These are phyloP conservation scores for Quillaja saponaria DNA, from an alignment of 306 rosid species.

Conservation along the genomic window DNA sequence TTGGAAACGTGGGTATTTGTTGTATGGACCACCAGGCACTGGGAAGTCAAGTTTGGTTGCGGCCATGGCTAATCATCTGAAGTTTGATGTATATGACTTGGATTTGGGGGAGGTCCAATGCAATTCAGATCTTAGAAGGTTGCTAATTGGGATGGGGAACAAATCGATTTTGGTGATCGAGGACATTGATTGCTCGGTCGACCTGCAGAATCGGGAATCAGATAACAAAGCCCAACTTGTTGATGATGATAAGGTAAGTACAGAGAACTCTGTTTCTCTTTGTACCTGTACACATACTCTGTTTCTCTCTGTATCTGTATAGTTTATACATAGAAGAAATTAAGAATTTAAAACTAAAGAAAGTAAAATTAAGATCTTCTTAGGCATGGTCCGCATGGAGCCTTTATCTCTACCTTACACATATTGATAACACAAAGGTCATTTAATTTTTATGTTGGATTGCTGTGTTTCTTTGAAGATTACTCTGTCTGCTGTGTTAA, in stretches of 20 bases:
- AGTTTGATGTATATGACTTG: conserved; percentile 54
- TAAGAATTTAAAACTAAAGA: too few species aligned
- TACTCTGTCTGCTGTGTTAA: conserved; percentile 51
- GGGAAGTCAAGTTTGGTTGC: conserved; percentile 63
- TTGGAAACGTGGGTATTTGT: conserved; percentile 59
- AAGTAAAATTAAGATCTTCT: too few species aligned
- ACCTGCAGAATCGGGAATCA: conserved; percentile 44
- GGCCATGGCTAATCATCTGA: conserved; percentile 61
- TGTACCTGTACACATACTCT: too few species aligned
- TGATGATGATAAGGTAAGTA: conserved; percentile 47
- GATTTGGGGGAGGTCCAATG: conserved; percentile 59
- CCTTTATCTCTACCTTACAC: too few species aligned
- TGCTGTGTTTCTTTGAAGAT: conserved; percentile 31
- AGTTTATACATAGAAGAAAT: too few species aligned
- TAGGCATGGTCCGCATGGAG: too few species aligned
- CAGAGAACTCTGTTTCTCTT: neutral
- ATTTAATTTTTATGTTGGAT: neutral
- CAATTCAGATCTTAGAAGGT: conserved; percentile 58
- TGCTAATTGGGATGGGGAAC: conserved; percentile 51
- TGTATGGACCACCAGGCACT: conserved; percentile 60
- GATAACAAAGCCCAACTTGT: conserved; percentile 12
- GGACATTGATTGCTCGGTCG: conserved; percentile 61
- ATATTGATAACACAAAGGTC: too few species aligned
- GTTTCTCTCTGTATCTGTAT: too few species aligned
- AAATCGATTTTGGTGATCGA: conserved; percentile 56